phyloP scores from a whole-genome alignment of 2,329 filamentous ascomycete species.

The Aspergillus brasiliensis region DNA sequence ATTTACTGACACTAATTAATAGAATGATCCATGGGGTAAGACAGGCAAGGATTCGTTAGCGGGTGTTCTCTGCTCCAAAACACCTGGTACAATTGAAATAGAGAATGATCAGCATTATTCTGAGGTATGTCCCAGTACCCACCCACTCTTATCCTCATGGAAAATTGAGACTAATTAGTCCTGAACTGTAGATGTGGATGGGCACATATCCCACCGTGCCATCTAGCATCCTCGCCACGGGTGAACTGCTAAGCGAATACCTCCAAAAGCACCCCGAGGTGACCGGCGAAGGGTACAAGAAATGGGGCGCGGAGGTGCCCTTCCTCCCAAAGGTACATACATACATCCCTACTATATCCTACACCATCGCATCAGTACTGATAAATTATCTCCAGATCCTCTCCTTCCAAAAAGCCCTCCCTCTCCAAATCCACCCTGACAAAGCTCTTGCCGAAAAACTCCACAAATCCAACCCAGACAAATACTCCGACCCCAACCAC shows the following conservation, averaged over 20 bases:
- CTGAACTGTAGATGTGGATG: constrained; percentile 65
- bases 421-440: constrained; percentile 74
- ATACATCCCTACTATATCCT: no score
- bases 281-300: constrained; percentile 64
- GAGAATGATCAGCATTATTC: constrained; percentile 65
- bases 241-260: constrained; percentile 65
- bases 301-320: constrained; percentile 67
- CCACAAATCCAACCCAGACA: constrained; percentile 64
- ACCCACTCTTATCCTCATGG: not conserved
- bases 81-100: constrained; percentile 64
- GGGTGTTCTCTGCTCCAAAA: constrained; percentile 66
- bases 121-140: constrained; percentile 46
- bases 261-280: constrained; percentile 65
- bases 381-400: constrained; percentile 56
- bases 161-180: not conserved
- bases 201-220: constrained; percentile 73
- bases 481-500: constrained; percentile 73
- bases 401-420: constrained; percentile 73
- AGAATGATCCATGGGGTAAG: constrained; percentile 73
- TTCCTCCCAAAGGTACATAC: constrained; percentile 66
- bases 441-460: constrained; percentile 66
- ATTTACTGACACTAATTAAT: no score
- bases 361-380: not conserved
- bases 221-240: constrained; percentile 63
- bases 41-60: constrained; percentile 66